These are phyloP conservation scores for Thalassiosira hispida DNA, from an alignment of 352 stramenopile species.

Conservation along the genomic window DNA sequence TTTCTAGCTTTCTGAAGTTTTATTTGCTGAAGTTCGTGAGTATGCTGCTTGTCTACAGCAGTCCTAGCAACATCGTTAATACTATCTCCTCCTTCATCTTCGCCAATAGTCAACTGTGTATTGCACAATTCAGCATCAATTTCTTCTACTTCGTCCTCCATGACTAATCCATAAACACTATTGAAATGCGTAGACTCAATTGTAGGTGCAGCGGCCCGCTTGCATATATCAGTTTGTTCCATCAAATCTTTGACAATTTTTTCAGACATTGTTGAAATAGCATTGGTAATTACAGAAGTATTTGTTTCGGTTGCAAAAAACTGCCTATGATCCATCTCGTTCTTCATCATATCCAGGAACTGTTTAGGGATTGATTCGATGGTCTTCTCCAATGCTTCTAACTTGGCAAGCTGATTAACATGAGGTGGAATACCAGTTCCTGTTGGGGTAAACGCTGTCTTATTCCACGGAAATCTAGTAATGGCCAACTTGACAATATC, in stretches of 20 bases:
- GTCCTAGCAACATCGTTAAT: neutral
- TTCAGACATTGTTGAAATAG: neutral
- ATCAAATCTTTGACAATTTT: neutral
- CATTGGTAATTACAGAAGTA: neutral
- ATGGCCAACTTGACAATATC: slow-evolving; percentile 8
- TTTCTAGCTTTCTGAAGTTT: neutral
- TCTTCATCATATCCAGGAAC: slow-evolving; percentile 7
- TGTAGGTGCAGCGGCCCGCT: neutral
- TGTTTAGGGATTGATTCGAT: neutral
- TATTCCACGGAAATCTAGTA: slow-evolving; percentile 43
- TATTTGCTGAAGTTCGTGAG: neutral
- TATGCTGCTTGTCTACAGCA: neutral
- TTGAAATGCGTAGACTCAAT: neutral
- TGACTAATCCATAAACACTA: neutral
- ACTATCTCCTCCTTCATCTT: neutral
- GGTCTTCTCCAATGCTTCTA: slow-evolving; percentile 14
- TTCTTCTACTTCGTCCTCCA: neutral
- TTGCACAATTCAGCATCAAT: neutral
- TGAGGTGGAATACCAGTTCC: slow-evolving; percentile 50
- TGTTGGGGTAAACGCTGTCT: slow-evolving; percentile 29
- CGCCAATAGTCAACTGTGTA: neutral
- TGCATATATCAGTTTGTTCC: neutral
- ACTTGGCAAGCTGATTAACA: slow-evolving; percentile 24
- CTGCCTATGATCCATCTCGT: slow-evolving; percentile 7
- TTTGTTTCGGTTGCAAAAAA: slow-evolving; percentile 1